phyloP scores from a whole-genome alignment of 148 eudicot species.

The Camellia sinensis region DNA sequence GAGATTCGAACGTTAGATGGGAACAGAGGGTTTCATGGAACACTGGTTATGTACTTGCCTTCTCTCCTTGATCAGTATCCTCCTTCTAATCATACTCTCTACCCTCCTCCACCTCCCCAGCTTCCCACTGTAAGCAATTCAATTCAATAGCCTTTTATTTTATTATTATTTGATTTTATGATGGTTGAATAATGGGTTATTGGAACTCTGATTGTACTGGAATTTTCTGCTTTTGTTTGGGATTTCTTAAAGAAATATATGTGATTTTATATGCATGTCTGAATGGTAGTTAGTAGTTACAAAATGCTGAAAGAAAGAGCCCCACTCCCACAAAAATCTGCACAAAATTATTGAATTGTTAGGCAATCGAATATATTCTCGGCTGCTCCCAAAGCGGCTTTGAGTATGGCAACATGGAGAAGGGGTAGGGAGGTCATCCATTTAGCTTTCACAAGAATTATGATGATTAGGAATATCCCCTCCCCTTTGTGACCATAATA shows the following conservation, averaged over 20 bases:
- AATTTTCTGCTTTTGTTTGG: not conserved
- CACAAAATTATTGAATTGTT: not conserved
- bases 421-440: not conserved
- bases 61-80: conserved; percentile 84
- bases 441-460: not conserved
- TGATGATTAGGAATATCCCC: not conserved
- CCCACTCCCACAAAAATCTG: not conserved
- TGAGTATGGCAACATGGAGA: not conserved
- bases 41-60: conserved; percentile 53
- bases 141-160: not conserved
- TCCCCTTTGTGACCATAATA: no score
- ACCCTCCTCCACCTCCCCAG: conserved; percentile 86
- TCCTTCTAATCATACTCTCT: conserved; percentile 59
- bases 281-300: not conserved
- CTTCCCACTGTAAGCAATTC: conserved; percentile 62
- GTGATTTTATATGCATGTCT: not conserved
- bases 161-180: not conserved
- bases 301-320: not conserved
- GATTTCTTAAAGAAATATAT: not conserved
- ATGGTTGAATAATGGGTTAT: conserved; percentile 5
- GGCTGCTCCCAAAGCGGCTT: not conserved
- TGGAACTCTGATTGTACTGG: not conserved
- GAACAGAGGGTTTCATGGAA: conserved; percentile 64
- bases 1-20: conserved; percentile 79
- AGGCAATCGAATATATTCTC: not conserved